Conservation (phyloP, 2,329 filamentous ascomycete species). For the Pseudocercospora ulei region DNA sequence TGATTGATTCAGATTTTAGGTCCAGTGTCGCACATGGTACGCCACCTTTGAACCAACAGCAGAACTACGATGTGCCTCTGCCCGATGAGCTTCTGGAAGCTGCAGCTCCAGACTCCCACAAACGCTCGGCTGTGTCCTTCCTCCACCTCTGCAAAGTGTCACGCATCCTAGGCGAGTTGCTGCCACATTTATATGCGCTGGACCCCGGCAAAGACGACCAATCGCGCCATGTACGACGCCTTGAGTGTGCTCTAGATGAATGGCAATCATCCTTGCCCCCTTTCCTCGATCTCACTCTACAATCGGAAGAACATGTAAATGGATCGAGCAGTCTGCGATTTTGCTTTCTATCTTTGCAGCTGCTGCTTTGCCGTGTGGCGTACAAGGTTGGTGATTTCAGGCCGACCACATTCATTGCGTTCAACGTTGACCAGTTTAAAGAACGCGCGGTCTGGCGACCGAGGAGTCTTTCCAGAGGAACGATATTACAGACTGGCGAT, state of each 20-base stretch:
- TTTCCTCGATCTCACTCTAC: constrained; percentile 21
- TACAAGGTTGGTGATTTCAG: constrained; percentile 10
- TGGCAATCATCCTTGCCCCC: constrained; percentile 34
- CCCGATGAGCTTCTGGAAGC: constrained; percentile 38
- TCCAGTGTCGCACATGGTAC: constrained; percentile 49
- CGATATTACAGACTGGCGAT: constrained; percentile 36
- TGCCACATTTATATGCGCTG: constrained; percentile 36
- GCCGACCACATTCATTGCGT: too few relatives aligned
- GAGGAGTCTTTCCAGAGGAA: constrained; percentile 23
- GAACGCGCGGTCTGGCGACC: constrained; percentile 22
- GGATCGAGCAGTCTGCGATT: constrained; percentile 36
- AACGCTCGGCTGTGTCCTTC: constrained; percentile 43
- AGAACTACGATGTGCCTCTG: constrained; percentile 49
- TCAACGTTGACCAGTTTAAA: not conserved
- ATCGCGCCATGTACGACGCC: constrained; percentile 28
- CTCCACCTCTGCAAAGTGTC: constrained; percentile 46
- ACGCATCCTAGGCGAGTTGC: constrained; percentile 36
- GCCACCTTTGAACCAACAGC: constrained; percentile 46
- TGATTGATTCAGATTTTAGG: constrained; percentile 31
- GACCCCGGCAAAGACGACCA: constrained; percentile 29
- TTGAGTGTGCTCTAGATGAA: constrained; percentile 32
- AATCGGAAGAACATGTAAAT: constrained; percentile 6
- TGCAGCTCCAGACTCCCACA: constrained; percentile 1
- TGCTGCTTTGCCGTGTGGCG: constrained; percentile 36
- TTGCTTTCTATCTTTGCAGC: constrained; percentile 36